phyloP scores from a whole-genome alignment of 2,329 filamentous ascomycete genomes.

The Chrysoporthe austroafricana region DNA sequence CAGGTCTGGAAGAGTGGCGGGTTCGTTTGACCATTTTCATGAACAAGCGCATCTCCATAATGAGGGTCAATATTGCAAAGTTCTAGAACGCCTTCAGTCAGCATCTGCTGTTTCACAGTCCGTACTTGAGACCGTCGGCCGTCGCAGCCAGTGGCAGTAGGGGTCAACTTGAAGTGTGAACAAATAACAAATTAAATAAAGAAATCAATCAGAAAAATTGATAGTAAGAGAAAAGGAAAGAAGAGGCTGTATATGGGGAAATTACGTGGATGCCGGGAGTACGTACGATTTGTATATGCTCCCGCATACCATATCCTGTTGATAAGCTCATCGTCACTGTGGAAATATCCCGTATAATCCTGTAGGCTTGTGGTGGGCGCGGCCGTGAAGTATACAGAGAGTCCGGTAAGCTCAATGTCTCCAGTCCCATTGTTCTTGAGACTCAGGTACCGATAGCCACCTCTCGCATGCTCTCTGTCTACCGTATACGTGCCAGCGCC shows the following conservation, averaged over 20 bases:
- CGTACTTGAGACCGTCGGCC: not conserved
- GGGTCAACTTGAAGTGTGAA: not conserved
- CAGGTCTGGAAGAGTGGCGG: constrained; percentile 20
- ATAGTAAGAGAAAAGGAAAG: not conserved
- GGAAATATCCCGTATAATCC: constrained; percentile 58
- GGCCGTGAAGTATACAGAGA: constrained; percentile 46
- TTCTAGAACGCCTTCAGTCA: constrained; percentile 32
- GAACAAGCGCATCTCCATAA: constrained; percentile 40
- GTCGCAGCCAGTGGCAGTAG: no score
- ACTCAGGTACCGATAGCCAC: constrained; percentile 46
- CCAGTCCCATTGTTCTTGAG: constrained; percentile 34
- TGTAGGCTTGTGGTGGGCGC: constrained; percentile 50
- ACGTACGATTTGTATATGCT: constrained; percentile 51
- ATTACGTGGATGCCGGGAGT: not conserved
- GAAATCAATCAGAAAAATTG: not conserved
- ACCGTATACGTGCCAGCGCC: constrained; percentile 31
- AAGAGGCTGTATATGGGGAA: no score
- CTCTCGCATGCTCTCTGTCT: constrained; percentile 39
- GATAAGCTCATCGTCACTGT: constrained; percentile 52
- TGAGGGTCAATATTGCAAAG: constrained; percentile 42
- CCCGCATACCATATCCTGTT: constrained; percentile 62
- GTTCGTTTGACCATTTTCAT: constrained; percentile 33
- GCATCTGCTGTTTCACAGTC: not conserved
- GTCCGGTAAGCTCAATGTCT: constrained; percentile 38
- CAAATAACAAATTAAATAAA: not conserved